Evolutionary conservation across 192 early-diverging fungal species (phyloP).

Genomic region (Hyaloraphidium curvatum): DNA sequence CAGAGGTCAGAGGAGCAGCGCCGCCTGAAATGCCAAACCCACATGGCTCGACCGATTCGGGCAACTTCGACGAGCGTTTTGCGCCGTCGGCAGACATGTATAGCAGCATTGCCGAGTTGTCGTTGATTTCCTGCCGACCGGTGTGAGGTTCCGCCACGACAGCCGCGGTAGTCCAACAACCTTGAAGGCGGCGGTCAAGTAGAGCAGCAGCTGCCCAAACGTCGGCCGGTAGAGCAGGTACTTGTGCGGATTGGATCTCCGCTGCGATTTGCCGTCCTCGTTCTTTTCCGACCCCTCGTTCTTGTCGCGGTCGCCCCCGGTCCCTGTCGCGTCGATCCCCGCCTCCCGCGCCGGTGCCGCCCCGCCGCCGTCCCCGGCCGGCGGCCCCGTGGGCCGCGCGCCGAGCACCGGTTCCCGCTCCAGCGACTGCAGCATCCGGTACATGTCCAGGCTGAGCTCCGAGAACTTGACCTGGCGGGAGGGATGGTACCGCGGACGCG

Average conservation of each 20-base stretch:
- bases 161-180: conserved; percentile 13
- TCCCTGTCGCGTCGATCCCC: not conserved
- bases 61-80: conserved; percentile 18
- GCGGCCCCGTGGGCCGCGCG: conserved; percentile 3
- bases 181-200: conserved; percentile 82
- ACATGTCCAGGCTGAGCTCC: conserved; percentile 91
- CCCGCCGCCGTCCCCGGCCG: not conserved
- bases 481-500: not conserved
- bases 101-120: conserved; percentile 66
- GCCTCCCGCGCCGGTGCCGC: too few species aligned
- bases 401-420: conserved; percentile 64
- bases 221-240: conserved; percentile 83
- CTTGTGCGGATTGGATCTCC: conserved; percentile 64
- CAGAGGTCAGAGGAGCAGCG: conserved; percentile 1
- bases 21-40: conserved; percentile 4
- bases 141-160: not conserved
- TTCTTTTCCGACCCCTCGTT: too few species aligned
- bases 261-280: conserved; percentile 5
- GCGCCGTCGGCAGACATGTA: conserved; percentile 82
- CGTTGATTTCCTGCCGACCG: conserved; percentile 48
- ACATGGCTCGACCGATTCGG: conserved; percentile 21
- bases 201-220: conserved; percentile 76
- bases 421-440: conserved; percentile 84
- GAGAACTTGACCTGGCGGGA: conserved; percentile 70
- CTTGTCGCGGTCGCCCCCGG: too few species aligned